Evolutionary conservation across 2,329 filamentous ascomycete genomes (phyloP).

Genomic region (Pestalotiopsis fici): DNA sequence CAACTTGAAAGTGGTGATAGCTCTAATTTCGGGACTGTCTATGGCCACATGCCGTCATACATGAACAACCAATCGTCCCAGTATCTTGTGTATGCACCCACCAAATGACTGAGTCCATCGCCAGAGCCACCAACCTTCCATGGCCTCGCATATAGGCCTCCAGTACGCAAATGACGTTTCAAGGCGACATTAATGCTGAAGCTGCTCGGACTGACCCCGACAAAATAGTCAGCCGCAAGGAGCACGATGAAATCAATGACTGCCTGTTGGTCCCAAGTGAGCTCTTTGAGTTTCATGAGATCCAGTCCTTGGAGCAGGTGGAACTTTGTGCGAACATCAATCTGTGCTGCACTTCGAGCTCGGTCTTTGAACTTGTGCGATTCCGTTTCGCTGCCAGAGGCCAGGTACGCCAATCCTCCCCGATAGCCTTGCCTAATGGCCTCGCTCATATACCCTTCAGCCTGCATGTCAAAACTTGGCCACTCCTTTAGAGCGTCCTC

Average conservation of each 20-base stretch:
- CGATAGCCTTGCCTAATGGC: slow-evolving; percentile 30
- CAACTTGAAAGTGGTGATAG: background rate
- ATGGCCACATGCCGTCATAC: slow-evolving; percentile 45
- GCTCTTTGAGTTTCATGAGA: slow-evolving; percentile 25
- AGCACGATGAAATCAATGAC: slow-evolving; percentile 42
- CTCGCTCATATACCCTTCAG: slow-evolving; percentile 34
- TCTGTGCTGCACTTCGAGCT: slow-evolving; percentile 24
- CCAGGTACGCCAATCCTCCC: slow-evolving; percentile 39
- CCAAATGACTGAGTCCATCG: slow-evolving; percentile 41
- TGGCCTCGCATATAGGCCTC: slow-evolving; percentile 38
- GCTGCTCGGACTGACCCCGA: slow-evolving; percentile 46
- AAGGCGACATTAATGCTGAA: slow-evolving; percentile 48
- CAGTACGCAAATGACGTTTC: slow-evolving; percentile 41
- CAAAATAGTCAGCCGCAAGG: slow-evolving; percentile 37
- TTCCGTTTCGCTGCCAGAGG: slow-evolving; percentile 43
- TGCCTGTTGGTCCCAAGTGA: slow-evolving; percentile 45
- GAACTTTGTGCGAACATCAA: slow-evolving; percentile 38
- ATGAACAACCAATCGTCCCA: slow-evolving; percentile 52
- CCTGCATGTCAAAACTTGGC: slow-evolving; percentile 43
- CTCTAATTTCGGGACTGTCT: background rate
- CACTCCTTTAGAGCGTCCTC: slow-evolving; percentile 43
- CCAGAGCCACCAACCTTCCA: slow-evolving; percentile 40
- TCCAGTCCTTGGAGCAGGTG: slow-evolving; percentile 29
- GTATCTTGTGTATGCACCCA: slow-evolving; percentile 42
- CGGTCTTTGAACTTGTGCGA: slow-evolving; percentile 32